Base-by-base conservation (phyloP, 495 filamentous ascomycete genomes). In the Neurospora tetrasperma region DNA sequence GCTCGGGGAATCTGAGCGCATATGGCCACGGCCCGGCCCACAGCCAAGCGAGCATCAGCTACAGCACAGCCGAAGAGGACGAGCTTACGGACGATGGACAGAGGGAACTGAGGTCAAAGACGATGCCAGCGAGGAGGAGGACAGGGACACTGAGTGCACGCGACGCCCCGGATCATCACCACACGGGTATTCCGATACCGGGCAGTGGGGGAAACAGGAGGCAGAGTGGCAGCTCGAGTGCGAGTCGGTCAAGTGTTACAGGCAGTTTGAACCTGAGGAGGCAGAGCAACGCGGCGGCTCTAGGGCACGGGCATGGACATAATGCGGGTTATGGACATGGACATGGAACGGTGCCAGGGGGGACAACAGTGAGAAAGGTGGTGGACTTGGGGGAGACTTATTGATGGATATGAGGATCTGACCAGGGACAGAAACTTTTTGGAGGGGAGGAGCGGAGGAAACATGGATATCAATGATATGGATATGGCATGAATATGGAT, bases 381-480 rank as follows among this genome's bases (percentile, higher is more conserved):
- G 83, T 80, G 71, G 84, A 86, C 69, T 78, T 86, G 35, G 84
- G 84, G 20, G 84, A 86, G 80, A 86, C 84, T 5, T 86, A 85
- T 71, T 86, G 69, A 82, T 6, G 27, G 27, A 18, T 66, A 66
- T 31, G 14, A 66, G 54, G 54, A 35, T 5, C 6, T 18, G 27
- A 35, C 35, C 35, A 2, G 35, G 1, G 27, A 59, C 35, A 0
- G 14, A 0, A 5, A 5, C 7, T 66, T 66, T 62, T 66, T 3
- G 12, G 6, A 46, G 14, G 6, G 14, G 54, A 4, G 54, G 54
- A 62, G 54, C 54, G 54, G 48, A 66, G 27, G 54, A 66, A 66
- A 35, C 54, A 66, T 35, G 54, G 54, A 35, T 66, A 66, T 66
- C 54, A 3, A 66, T 18, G 54, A 66, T 66, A 66, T 35, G 54